Conservation (phyloP, 176 grass and related monocot species). For the Neostapfia colusana region DNA sequence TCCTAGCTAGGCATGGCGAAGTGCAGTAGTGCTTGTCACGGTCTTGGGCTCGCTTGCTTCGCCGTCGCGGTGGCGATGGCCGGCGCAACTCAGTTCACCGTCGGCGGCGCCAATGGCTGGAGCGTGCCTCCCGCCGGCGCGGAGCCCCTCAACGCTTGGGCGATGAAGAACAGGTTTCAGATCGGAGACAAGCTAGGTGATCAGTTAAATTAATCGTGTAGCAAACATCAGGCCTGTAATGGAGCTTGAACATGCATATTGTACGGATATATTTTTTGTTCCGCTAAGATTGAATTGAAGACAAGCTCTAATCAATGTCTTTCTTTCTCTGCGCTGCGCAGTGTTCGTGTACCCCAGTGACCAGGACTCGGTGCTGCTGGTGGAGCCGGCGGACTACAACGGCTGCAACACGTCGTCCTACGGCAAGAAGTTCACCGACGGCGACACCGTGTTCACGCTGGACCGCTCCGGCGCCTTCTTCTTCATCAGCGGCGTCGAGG, state of each 20-base stretch:
- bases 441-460: constrained; percentile 59
- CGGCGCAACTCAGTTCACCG: constrained; percentile 57
- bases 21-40: background rate
- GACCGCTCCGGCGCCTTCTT: constrained; percentile 60
- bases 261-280: no score
- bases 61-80: constrained; percentile 35
- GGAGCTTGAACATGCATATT: no score
- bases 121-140: constrained; percentile 47
- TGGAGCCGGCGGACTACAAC: constrained; percentile 63
- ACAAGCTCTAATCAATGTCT: no score
- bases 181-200: constrained; percentile 68
- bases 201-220: background rate
- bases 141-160: constrained; percentile 62
- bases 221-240: no score
- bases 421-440: constrained; percentile 55
- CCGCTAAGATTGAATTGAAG: no score
- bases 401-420: constrained; percentile 77
- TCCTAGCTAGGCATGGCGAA: constrained; percentile 38
- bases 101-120: constrained; percentile 76
- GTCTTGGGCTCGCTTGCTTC: constrained; percentile 39
- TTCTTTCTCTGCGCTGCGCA: background rate
- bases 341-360: constrained; percentile 64
- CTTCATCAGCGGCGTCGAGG: constrained; percentile 76
- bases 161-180: constrained; percentile 50
- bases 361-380: constrained; percentile 65